Conservation (phyloP, 345 rosid genomes). For the Erysimum cheiranthoides region DNA sequence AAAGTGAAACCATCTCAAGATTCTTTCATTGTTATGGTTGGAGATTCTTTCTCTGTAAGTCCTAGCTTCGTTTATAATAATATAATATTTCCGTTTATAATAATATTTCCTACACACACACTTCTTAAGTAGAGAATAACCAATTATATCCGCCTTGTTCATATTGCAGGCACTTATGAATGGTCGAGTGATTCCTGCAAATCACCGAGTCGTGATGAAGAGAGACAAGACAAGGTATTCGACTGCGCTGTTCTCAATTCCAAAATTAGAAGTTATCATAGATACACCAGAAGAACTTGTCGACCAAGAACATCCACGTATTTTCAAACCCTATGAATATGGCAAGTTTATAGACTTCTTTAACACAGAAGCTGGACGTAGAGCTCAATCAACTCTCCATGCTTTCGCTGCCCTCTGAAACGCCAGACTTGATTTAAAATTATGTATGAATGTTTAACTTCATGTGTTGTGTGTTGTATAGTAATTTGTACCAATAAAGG, state of each 20-base stretch:
- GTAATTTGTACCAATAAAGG: neutral
- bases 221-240: slow-evolving; percentile 63
- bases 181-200: slow-evolving; percentile 58
- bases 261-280: slow-evolving; percentile 50
- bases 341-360: slow-evolving; percentile 48
- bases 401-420: slow-evolving; percentile 50
- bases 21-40: slow-evolving; percentile 54
- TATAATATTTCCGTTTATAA: no score
- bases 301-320: slow-evolving; percentile 59
- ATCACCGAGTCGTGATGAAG: slow-evolving; percentile 67
- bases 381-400: slow-evolving; percentile 45
- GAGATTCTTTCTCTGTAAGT: slow-evolving; percentile 60
- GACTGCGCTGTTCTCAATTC: slow-evolving; percentile 58
- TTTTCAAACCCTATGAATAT: slow-evolving; percentile 60
- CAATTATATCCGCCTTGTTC: neutral
- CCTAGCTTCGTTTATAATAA: neutral
- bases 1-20: slow-evolving; percentile 53
- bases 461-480: neutral
- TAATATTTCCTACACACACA: neutral
- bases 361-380: slow-evolving; percentile 50
- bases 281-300: slow-evolving; percentile 60
- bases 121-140: neutral
- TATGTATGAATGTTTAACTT: neutral
- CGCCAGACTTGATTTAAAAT: neutral
- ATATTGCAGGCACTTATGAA: slow-evolving; percentile 67